A percentile compares a stretch with the other conserved stretches of the same genome.
Conservation (phyloP, 164 flowering plant genomes). For the Liquidambar formosana region DNA sequence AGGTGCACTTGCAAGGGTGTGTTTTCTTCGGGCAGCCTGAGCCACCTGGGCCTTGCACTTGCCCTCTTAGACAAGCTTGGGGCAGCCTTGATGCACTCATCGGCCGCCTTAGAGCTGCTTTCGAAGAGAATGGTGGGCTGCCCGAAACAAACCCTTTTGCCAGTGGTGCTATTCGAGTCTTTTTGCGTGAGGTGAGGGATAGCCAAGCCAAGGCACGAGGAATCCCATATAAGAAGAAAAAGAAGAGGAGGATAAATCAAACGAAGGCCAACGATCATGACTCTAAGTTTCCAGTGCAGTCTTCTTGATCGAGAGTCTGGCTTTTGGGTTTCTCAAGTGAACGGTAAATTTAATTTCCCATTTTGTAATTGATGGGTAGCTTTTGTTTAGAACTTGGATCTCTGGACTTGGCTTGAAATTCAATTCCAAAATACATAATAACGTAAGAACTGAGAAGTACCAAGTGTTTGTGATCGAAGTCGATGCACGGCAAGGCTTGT, state of each 20-base stretch:
- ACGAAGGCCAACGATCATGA: too few species aligned
- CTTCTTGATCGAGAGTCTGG: too few species aligned
- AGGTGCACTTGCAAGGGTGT: constrained; percentile 60
- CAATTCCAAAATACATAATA: too few species aligned
- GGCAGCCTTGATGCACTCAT: constrained; percentile 64
- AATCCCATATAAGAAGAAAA: constrained; percentile 58
- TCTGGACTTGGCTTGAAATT: too few species aligned
- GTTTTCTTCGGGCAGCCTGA: constrained; percentile 59
- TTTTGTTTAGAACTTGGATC: too few species aligned
- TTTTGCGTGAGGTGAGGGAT: constrained; percentile 55
- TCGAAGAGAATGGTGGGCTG: constrained; percentile 56
- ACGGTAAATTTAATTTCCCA: too few species aligned
- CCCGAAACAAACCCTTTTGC: constrained; percentile 63
- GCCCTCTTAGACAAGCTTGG: constrained; percentile 67
- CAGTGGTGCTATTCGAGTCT: constrained; percentile 48
- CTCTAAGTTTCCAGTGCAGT: too few species aligned
- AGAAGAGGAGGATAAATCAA: constrained; percentile 41
- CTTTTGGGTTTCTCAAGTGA: too few species aligned
- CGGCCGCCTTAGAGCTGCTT: constrained; percentile 65
- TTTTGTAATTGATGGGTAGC: too few species aligned
- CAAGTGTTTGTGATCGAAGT: too few species aligned
- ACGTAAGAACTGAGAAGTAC: too few species aligned
- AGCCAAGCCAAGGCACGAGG: constrained; percentile 61
- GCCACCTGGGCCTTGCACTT: constrained; percentile 59
- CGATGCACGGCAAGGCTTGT: too few species aligned